A percentile compares a stretch with the other conserved stretches of the same genome.
phyloP scores from a whole-genome alignment of 805 yeast species.

The Candida schatavii region DNA sequence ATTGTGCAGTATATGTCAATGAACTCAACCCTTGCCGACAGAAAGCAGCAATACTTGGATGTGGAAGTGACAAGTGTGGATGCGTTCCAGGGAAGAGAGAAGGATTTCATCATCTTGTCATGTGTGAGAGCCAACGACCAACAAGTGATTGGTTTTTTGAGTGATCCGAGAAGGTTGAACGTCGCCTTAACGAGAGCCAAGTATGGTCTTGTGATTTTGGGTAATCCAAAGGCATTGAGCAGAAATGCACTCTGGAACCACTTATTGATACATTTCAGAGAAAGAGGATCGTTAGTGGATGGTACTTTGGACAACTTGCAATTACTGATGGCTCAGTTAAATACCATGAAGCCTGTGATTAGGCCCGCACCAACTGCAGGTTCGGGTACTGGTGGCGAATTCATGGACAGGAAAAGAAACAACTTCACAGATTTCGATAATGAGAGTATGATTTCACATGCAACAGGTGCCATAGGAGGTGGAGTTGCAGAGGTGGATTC shows the following conservation, averaged over 20 bases:
- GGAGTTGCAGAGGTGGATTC: conserved; percentile 5
- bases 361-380: not conserved
- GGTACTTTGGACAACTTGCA: conserved; percentile 82
- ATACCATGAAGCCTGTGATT: conserved; percentile 11
- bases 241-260: conserved; percentile 76
- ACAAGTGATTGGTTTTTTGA: conserved; percentile 40
- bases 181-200: conserved; percentile 45
- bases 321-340: conserved; percentile 59
- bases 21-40: conserved; percentile 59
- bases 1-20: conserved; percentile 72
- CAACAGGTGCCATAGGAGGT: conserved; percentile 7
- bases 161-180: conserved; percentile 43
- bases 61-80: conserved; percentile 74
- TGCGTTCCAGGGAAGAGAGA: conserved; percentile 44
- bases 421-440: conserved; percentile 21
- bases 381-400: not conserved
- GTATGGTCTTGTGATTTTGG: conserved; percentile 54
- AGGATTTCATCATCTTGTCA: conserved; percentile 40
- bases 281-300: conserved; percentile 84
- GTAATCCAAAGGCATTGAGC: conserved; percentile 78
- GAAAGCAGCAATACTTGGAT: conserved; percentile 56
- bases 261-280: conserved; percentile 73
- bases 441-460: conserved; percentile 26
- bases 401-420: not conserved
- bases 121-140: conserved; percentile 45